Base-by-base conservation (phyloP, 495 filamentous ascomycete genomes). In the Lasiosphaeria hispida region DNA sequence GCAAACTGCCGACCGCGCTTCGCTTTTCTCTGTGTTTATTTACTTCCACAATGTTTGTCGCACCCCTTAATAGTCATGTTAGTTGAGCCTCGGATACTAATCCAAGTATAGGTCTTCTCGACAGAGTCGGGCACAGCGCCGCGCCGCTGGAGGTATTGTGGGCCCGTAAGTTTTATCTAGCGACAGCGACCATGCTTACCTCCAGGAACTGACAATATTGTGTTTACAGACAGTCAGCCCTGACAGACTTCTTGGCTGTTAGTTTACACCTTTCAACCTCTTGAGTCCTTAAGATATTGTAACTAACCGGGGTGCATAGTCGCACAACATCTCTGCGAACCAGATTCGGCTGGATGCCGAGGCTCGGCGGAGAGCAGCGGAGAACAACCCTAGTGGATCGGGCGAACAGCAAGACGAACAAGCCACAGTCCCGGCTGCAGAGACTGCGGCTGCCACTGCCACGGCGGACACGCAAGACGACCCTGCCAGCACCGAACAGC, bases 271-370 rank as follows among this genome's bases (percentile, higher is more conserved):
- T 57, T 23, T 17, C 39, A 18, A 17, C 9, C 23, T 44, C 10
- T 30, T 30, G 23, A 30, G 23, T 30, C 1, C 18, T 56, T 3
- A n/a, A n/a, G n/a, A n/a, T n/a, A n/a, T n/a, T n/a, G n/a, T n/a
- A 4, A 51, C 48, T 42, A 33, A 51, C 35, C n/a, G 1, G 7
- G 8, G 4, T n/a, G 10, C 1, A 15, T 60, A 90, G 84, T 87
- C 90, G 10, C 87, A 96, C 69, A 94, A 94, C 61, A 96, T 96
- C 67, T 92, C 89, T n/a, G 91, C 90, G 5, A 75, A 77, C 33
- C 85, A 90, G 59, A 96, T 96, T 61, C 80, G 83, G 39, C 72
- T 82, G 53, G 84, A 91, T 57, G 86, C 74, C 5, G 59, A 75
- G 10, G 70, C 69, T 18, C 70, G 78, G 80, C 75, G 83, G 76